Base-by-base conservation (phyloP, 805 yeast genomes). In the Peterozyma xylosa region DNA sequence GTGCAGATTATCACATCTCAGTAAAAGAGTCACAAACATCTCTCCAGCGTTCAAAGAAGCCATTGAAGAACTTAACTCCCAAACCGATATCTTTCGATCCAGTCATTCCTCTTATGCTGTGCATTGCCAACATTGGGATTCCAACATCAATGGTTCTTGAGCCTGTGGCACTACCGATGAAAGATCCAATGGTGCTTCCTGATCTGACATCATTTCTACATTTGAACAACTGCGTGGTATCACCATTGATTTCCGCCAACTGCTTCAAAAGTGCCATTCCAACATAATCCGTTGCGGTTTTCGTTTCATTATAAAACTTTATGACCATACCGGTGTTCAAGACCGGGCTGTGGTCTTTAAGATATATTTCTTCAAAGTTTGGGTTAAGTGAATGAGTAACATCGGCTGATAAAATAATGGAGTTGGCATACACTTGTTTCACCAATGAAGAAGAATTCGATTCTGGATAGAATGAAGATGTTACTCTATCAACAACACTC, bases 161-260 rank as follows among this genome's bases (percentile, higher is more conserved):
- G 43, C 88, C 88, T 1, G 86, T 80, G 47, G 71, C 75, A 33
- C 74, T 62, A 11, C 85, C 66, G 43, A 81, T 67, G 11, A 73
- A 68, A 15, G 87, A 95, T 0, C 96, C 96, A 56, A 87, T 85
- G 21, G 96, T 86, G 36, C 95, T 93, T 30, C 96, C 96, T 0
- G 89, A 80, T 58, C 93, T 76, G 13, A 85, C 74, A 59, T 82
- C 90, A 64, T 87, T 87, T 62, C 93, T 77, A 59, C 85, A 82
- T 57, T 86, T 95, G 78, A 86, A 86, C 62, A 78, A 80, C 65
- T 87, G 96, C 27, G 86, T 51, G 41, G 65, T 62, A 58, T 83
- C 87, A 42, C 70, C 82, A 48, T 85, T 79, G 41, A 64, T 57
- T 45, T 75, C 66, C 3, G 87, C 95, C 50, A 86, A 58, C 53